These are phyloP conservation scores for Neurospora sp. DNA, from an alignment of 495 filamentous ascomycete genomes.

Conservation along the genomic window DNA sequence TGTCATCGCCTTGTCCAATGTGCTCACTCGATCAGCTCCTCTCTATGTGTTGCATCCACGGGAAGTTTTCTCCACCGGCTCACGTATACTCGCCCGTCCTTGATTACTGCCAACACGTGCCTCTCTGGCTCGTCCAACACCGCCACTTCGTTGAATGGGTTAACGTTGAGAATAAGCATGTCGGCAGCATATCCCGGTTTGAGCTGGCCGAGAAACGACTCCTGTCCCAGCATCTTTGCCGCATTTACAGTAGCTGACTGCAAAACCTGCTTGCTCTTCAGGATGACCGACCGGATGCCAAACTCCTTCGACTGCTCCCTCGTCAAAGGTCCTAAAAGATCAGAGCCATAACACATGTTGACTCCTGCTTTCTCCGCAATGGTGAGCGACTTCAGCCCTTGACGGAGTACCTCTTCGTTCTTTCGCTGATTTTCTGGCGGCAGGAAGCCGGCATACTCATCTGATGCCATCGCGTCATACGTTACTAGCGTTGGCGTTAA, in stretches of 20 bases:
- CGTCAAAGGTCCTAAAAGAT: slow-evolving; percentile 40
- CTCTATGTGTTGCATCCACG: background rate
- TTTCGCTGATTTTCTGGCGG: slow-evolving; percentile 32
- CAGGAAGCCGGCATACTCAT: slow-evolving; percentile 32
- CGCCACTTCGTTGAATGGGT: background rate
- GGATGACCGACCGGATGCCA: slow-evolving; percentile 31
- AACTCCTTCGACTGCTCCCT: slow-evolving; percentile 43
- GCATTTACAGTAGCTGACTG: slow-evolving; percentile 43
- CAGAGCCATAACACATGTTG: slow-evolving; percentile 46
- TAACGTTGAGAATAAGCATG: background rate
- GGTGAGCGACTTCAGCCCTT: slow-evolving; percentile 34
- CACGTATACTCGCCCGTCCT: background rate
- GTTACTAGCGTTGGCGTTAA: slow-evolving; percentile 46
- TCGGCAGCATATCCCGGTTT: background rate
- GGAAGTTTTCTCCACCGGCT: background rate
- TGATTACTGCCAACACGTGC: background rate
- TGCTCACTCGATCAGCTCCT: background rate
- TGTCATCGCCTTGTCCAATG: background rate
- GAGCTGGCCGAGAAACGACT: slow-evolving; percentile 35
- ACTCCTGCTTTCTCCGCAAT: slow-evolving; percentile 39
- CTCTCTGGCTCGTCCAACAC: background rate
- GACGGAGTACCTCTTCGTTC: slow-evolving; percentile 36
- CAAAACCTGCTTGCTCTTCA: slow-evolving; percentile 34
- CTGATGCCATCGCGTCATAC: slow-evolving; percentile 38
- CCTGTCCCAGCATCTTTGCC: slow-evolving; percentile 35